Conservation (phyloP, 352 stramenopile species). For the Globisporangium heterothallicum region DNA sequence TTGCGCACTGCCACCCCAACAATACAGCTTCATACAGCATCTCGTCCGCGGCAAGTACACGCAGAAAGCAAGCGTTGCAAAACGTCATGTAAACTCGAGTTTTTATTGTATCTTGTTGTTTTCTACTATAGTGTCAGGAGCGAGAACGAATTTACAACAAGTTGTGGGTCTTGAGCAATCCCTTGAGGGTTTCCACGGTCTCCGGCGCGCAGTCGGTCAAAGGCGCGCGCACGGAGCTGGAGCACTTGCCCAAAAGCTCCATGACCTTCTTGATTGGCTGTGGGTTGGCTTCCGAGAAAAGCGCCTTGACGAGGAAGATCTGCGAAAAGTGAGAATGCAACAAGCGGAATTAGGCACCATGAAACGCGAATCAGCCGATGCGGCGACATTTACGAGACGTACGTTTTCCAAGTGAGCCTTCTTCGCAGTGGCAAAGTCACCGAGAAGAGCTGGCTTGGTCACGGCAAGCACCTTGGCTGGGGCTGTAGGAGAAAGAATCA, state of each 20-base stretch:
- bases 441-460: slow-evolving; percentile 68
- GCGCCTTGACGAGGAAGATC: slow-evolving; percentile 88
- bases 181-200: slow-evolving; percentile 57
- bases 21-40: too few relatives aligned
- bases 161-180: slow-evolving; percentile 68
- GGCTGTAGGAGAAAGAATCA: slow-evolving; percentile 24
- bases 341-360: too few relatives aligned
- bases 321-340: slow-evolving; percentile 12
- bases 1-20: too few relatives aligned
- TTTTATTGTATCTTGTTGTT: slow-evolving; percentile 7
- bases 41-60: too few relatives aligned
- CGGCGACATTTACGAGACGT: slow-evolving; percentile 12
- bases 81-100: slow-evolving; percentile 8
- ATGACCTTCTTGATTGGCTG: slow-evolving; percentile 90
- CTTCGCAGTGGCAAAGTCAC: slow-evolving; percentile 73
- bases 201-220: slow-evolving; percentile 67
- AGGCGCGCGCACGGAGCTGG: slow-evolving; percentile 61
- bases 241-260: slow-evolving; percentile 85
- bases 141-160: slow-evolving; percentile 43
- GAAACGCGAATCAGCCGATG: too few relatives aligned
- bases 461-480: slow-evolving; percentile 83
- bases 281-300: slow-evolving; percentile 90
- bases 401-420: slow-evolving; percentile 86
- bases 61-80: too few relatives aligned
- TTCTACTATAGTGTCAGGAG: not conserved